Conservation (phyloP, 345 rosid species). For the Citrus sp. region DNA sequence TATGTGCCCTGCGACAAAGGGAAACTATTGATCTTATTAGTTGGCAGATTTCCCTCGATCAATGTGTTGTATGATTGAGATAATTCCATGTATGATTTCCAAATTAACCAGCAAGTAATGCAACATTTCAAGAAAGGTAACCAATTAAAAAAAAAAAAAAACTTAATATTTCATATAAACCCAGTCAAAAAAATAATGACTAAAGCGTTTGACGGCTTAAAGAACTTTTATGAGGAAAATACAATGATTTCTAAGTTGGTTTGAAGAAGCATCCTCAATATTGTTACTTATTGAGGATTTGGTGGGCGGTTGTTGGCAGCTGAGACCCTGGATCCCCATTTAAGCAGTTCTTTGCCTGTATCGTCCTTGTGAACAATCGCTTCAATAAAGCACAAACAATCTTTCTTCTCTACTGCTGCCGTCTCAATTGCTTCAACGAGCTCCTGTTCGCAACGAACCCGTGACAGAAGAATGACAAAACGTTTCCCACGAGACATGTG, state of each 20-base stretch:
- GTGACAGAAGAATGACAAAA: background rate
- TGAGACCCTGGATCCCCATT: conserved; percentile 56
- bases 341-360: conserved; percentile 49
- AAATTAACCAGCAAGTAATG: background rate
- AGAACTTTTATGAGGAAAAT: background rate
- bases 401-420: conserved; percentile 34
- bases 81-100: background rate
- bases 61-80: background rate
- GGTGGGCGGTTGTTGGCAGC: conserved; percentile 54
- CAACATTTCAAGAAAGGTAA: background rate
- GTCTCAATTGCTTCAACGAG: conserved; percentile 37
- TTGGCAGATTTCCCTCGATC: background rate
- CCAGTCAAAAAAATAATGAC: background rate
- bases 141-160: background rate
- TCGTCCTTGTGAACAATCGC: conserved; percentile 49
- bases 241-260: background rate
- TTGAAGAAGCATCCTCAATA: background rate
- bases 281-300: conserved; percentile 34
- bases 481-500: background rate
- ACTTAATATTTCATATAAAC: background rate
- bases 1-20: background rate
- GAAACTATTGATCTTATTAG: background rate
- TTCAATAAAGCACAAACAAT: conserved; percentile 28
- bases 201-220: background rate
- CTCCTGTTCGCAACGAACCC: conserved; percentile 38